Base-by-base conservation (phyloP, 2,329 filamentous ascomycete species). In the Pseudocercospora cruenta region DNA sequence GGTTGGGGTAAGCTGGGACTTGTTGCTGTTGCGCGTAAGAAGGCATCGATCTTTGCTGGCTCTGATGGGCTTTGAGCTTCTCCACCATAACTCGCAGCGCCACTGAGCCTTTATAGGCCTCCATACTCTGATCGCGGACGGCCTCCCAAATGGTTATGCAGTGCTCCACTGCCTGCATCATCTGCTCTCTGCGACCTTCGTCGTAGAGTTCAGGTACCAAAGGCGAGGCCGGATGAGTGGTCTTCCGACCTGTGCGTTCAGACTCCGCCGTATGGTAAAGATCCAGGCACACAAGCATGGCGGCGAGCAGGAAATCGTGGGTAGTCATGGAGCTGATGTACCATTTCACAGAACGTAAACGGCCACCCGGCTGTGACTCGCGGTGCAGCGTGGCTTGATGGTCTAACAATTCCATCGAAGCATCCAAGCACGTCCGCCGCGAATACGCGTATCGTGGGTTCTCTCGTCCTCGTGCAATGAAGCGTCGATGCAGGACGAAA, bases 401-500 rank as follows among this genome's bases (percentile, higher is more conserved):
- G 24, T 86, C 84, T 47, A 99, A 83, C 57, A 96, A 88, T 70
- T 91, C 89, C 83, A 97, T 85, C 0, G 93, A 92, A 1, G 94
- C 91, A 73, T 97, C 93, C 47, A 98, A 90, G 69, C 93, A 95
- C 22, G 89, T 90, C 47, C 90, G 88, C 31, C 94, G 87, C 2
- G 93, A 97, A 75, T 95, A 92, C 8, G 89, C 87, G 74, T 96
- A 98, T 8, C 93, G 87, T 9, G 91, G 83, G 72, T 94, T 95
- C 66, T 91, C 87, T 57, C 91, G 85, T 4, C 93, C 91, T 66
- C 89, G 87, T n/a, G 87, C 84, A 65, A 97, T 85, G 77, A 95
- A 97, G 69, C 93, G 93, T 59, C 93, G 87, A 78, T 99, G 95
- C 45, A 99, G 85, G 22, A 97, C 87, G 73, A 93, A 96, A 73